Evolutionary conservation across 73 alveolate species (phyloP), one percentile per base, ranked within the genome.

Genomic region (Stentor coeruleus): DNA sequence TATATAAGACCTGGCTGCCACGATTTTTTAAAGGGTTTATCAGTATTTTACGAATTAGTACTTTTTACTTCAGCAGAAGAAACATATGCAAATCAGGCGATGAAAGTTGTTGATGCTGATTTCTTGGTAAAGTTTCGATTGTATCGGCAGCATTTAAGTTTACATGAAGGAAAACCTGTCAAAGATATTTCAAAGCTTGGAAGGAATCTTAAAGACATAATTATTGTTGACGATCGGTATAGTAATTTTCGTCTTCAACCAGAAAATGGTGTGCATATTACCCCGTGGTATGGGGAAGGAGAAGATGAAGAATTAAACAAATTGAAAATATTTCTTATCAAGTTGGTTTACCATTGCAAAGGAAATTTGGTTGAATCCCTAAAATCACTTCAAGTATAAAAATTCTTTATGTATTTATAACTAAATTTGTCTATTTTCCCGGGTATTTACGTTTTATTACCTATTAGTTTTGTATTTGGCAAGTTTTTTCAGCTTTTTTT

Each of bases 1-100:
- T 88, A 86, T 59, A 87, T 85, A 33, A 74, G 95, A 59, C 97
- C 97, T 4, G 95, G 95, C 35, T 84, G 89, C 31, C 92, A 84
- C 37, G 88, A 89, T 38, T 92, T 92, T 74, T 74, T 92, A 35
- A 86, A 79, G 39, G 89, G 84, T 49, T 79, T 92, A 85, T 82
- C 92, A 3, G 77, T 87, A 81, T 87, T 55, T 83, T 92, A 87
- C 72, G 97, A 92, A 74, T 74, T 92, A 33, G 89, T 90, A 20
- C 90, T 92, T 36, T 92, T 92, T 75, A 89, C 97, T 4, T 92
- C 95, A 3, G 88, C 93, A 20, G n/a, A 57, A 39, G 84, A 89
- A 84, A 85, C 60, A 57, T 92, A 92, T 85, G 97, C 97, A 41
- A 94, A 92, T 80, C 38, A 83, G 55, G 93, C 84, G 30, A 83